phyloP scores from a whole-genome alignment of 352 stramenopile genomes.

The Globisporangium alternatum region DNA sequence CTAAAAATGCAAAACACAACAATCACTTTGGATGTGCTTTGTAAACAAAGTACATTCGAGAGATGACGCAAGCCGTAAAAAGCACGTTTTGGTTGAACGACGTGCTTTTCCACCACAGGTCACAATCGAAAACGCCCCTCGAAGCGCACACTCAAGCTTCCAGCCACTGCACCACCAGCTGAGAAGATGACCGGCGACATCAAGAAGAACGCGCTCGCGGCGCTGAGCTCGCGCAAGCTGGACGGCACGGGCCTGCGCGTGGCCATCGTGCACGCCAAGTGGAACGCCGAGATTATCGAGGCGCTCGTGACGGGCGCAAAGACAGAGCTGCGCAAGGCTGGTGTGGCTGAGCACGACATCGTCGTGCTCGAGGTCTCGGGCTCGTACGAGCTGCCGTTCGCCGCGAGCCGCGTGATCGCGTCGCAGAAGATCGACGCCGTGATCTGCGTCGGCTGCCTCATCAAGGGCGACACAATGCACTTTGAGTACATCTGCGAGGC shows the following conservation, averaged over 20 bases:
- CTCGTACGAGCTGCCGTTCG: constrained; percentile 96
- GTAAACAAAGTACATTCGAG: too few relatives aligned
- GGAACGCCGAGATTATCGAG: constrained; percentile 82
- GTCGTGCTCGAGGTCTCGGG: constrained; percentile 89
- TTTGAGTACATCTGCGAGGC: constrained; percentile 99
- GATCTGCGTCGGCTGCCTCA: constrained; percentile 93
- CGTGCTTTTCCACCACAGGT: neutral
- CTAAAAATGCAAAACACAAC: too few relatives aligned
- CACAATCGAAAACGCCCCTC: neutral
- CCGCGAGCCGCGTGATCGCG: constrained; percentile 85
- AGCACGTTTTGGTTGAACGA: too few relatives aligned
- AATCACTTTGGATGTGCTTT: too few relatives aligned
- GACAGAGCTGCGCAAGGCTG: constrained; percentile 56
- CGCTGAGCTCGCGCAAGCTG: constrained; percentile 75
- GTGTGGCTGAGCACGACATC: constrained; percentile 67
- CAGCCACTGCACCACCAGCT: neutral
- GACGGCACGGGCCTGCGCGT: constrained; percentile 73
- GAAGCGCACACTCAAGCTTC: neutral
- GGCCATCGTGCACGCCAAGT: constrained; percentile 83
- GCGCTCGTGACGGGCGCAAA: constrained; percentile 64
- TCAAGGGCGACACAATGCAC: constrained; percentile 98
- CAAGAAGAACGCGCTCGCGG: constrained; percentile 71
- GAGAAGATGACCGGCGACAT: constrained; percentile 42
- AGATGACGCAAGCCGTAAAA: too few relatives aligned
- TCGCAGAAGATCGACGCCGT: constrained; percentile 96